Evolutionary conservation across 1,139 yeast genomes (phyloP), one percentile per base, ranked within the genome.

Genomic region (Lodderomyces metapsilosis): DNA sequence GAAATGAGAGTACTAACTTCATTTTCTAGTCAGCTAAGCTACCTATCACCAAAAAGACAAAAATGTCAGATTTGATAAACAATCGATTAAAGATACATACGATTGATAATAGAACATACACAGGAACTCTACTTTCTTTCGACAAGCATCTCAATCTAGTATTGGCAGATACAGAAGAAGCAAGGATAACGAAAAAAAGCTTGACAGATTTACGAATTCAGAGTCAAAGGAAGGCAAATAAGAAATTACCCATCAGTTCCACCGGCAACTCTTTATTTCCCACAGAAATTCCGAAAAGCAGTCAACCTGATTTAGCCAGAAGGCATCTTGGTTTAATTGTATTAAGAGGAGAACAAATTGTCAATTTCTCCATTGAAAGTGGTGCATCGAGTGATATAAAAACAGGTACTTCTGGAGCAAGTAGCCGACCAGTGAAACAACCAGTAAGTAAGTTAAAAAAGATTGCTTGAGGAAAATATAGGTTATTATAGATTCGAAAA

Each of bases 71-170:
- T 56, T 71, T 91, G 49, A 67, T 92, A 44, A 76, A 87, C 55
- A 85, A 80, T 64, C 74, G 89, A 47, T 78, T 92, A 41, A 76
- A 84, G 44, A 84, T 89, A 24, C 74, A 83, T 31, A 78, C 94
- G 2, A 62, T 79, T 18, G 97, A 91, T 62, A 82, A 85, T 10
- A 74, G 95, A 38, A 82, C 80, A 40, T 79, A 86, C 51, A 71
- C 83, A 9, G 98, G 98, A 1, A 82, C 84, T 46, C 71, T 92
- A 42, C 65, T 91, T 49, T 92, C 98, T 3, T 92, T 88, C 58
- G 98, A 92, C 62, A 84, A 84, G 59, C 87, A 84, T 59, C 83
- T 91, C 83, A 92, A 92, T 60, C 61, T 92, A 35, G 96, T 92
- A 12, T 67, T 92, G 33, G 76, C 87, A 12, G 95, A 91, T 50